Percentiles rank a stretch among this genome's conserved stretches.
phyloP scores from a whole-genome alignment of 345 rosid species.

The Cardiospermum halicacabum region DNA sequence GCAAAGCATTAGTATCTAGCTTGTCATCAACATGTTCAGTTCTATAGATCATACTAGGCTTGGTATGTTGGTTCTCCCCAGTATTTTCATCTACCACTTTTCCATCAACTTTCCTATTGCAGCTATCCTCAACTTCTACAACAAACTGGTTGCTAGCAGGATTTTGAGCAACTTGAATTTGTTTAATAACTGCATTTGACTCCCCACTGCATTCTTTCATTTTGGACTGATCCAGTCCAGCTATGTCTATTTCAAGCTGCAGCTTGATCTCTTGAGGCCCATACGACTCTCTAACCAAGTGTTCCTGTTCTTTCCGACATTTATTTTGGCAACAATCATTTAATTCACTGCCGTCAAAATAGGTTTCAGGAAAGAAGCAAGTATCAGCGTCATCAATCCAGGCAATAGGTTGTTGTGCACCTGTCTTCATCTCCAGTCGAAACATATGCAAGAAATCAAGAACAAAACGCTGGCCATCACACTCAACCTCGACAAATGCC shows the following conservation, averaged over 20 bases:
- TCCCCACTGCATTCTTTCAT: conserved; percentile 72
- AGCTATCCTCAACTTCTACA: conserved; percentile 45
- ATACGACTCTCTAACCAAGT: conserved; percentile 14
- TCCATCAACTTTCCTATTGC: conserved; percentile 34
- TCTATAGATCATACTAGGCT: conserved; percentile 7
- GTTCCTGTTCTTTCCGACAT: conserved; percentile 26
- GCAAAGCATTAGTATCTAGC: conserved; percentile 41
- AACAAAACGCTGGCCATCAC: conserved; percentile 38
- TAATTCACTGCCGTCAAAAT: conserved; percentile 33
- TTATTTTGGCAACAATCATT: conserved; percentile 34
- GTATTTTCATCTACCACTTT: conserved; percentile 34
- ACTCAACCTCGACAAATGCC: conserved; percentile 55
- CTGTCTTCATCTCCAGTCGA: conserved; percentile 59
- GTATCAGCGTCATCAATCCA: conserved; percentile 85
- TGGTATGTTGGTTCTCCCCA: conserved; percentile 27
- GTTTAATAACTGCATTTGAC: conserved; percentile 44
- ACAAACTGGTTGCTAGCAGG: conserved; percentile 19
- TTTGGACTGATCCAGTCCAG: conserved; percentile 41
- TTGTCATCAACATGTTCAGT: conserved; percentile 14
- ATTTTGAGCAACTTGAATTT: conserved; percentile 33
- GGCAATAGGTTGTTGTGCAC: conserved; percentile 61
- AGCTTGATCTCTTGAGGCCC: conserved; percentile 66
- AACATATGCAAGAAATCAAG: conserved; percentile 88
- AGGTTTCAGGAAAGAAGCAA: conserved; percentile 82
- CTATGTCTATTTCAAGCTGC: conserved; percentile 77